Evolutionary conservation across 2,329 filamentous ascomycete species (phyloP), one percentile per base, ranked within the genome.

Genomic region (Thelonectria blattea): DNA sequence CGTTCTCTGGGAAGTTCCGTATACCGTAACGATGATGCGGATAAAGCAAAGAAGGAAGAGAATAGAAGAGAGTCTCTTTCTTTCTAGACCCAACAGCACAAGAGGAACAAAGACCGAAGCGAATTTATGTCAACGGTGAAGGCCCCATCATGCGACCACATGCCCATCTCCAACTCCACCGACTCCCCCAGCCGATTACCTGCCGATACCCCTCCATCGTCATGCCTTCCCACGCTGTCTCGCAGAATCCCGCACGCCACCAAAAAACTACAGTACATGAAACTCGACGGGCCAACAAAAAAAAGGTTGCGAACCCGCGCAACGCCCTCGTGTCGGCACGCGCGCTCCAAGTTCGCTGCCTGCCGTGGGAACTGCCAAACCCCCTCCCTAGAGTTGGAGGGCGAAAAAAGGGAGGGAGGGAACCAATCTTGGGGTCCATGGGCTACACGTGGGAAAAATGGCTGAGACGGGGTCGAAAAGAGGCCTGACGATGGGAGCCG

Each of bases 371-470:
- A 30, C 27, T 10, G 27, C 27, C 4, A 30, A 30, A 30, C 27
- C 8, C 27, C 9, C 27, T 30, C 2, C 27, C 9, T 7, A n/a
- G n/a, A n/a, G n/a, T n/a, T n/a, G n/a, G n/a, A n/a, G n/a, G n/a
- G n/a, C n/a, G n/a, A n/a, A n/a, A n/a, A n/a, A n/a, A n/a, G n/a
- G n/a, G 34, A 37, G 12, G 2, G 14, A 12, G 30, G 56, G 55
- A 58, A 56, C 68, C 68, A 70, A 70, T 70, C 68, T 69, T 62
- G 66, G 54, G 63, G 48, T 46, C 54, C 49, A 46, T 51, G 62
- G 58, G 41, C 60, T 71, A 70, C 68, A 70, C 68, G 68, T 70
- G 62, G 39, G 48, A 5, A 20, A n/a, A 47, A 49, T 34, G 30
- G 53, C 27, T 24, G 30, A 49, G 47, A 50, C 52, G 41, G 30